These are phyloP conservation scores for Lipomyces yamanashiensis DNA, from an alignment of 805 yeast species.

Conservation along the genomic window DNA sequence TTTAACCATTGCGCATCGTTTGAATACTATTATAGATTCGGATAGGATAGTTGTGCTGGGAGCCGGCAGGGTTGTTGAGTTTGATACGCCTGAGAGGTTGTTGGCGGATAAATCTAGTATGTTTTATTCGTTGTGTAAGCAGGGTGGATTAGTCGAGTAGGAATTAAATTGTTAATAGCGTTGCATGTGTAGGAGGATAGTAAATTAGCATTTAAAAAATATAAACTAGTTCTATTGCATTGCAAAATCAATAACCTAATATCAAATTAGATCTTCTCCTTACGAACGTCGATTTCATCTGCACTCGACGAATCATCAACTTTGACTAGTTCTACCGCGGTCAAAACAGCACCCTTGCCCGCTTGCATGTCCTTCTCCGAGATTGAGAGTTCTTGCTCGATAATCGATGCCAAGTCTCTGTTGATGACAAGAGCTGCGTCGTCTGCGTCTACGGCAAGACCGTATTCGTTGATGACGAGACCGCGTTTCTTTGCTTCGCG, in stretches of 20 bases:
- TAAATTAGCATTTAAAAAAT: neutral
- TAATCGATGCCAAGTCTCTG: neutral
- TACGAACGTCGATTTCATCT: neutral
- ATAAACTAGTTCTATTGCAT: too few relatives aligned
- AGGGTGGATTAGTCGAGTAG: constrained; percentile 35
- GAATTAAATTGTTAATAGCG: neutral
- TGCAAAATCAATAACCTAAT: neutral
- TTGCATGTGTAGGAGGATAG: too few relatives aligned
- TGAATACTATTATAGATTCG: constrained; percentile 83
- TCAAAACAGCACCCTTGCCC: neutral
- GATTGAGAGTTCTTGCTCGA: neutral
- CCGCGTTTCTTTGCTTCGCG: constrained; percentile 26
- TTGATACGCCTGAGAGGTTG: constrained; percentile 71
- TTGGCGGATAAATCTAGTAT: constrained; percentile 63
- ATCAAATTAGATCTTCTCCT: neutral
- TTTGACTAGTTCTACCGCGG: neutral
- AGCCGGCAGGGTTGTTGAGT: constrained; percentile 75
- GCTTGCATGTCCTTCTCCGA: neutral
- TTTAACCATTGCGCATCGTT: constrained; percentile 85
- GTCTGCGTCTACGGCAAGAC: constrained; percentile 30
- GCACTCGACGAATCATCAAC: neutral
- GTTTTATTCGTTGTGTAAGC: constrained; percentile 37
- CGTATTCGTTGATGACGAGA: constrained; percentile 27
- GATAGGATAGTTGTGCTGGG: constrained; percentile 78
- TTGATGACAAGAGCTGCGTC: constrained; percentile 12